phyloP scores from a whole-genome alignment of 176 grass and related monocot genomes.

The Otatea glauca region DNA sequence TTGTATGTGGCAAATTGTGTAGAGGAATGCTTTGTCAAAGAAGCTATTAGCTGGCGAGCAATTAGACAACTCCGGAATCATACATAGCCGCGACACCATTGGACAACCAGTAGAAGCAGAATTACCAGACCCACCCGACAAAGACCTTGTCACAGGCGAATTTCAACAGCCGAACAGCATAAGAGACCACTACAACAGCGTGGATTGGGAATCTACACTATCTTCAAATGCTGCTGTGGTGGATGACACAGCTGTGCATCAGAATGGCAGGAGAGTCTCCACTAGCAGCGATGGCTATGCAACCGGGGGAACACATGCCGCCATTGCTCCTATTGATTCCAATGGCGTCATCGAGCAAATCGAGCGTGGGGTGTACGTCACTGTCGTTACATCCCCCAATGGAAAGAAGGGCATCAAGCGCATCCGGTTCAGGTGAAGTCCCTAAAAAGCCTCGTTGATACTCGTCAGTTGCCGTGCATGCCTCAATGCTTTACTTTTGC shows the following conservation, averaged over 20 bases:
- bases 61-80: slow-evolving; percentile 27
- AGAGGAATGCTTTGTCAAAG: slow-evolving; percentile 68
- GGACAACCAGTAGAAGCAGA: slow-evolving; percentile 41
- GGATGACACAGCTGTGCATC: slow-evolving; percentile 18
- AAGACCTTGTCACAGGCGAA: slow-evolving; percentile 30
- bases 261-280: slow-evolving; percentile 33
- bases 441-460: neutral
- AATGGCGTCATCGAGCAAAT: slow-evolving; percentile 65
- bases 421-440: slow-evolving; percentile 78
- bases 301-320: slow-evolving; percentile 31
- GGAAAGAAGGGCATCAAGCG: slow-evolving; percentile 82
- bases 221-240: neutral
- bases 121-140: slow-evolving; percentile 42
- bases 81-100: neutral
- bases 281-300: slow-evolving; percentile 30
- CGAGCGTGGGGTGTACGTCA: slow-evolving; percentile 77
- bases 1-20: slow-evolving; percentile 27
- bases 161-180: slow-evolving; percentile 26
- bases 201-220: slow-evolving; percentile 10
- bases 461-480: neutral
- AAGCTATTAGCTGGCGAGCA: slow-evolving; percentile 44
- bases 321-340: slow-evolving; percentile 36
- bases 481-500: neutral
- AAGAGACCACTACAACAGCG: slow-evolving; percentile 12
- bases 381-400: slow-evolving; percentile 62